Conservation (phyloP, 306 rosid genomes). For the Cucurbita ficifolia region DNA sequence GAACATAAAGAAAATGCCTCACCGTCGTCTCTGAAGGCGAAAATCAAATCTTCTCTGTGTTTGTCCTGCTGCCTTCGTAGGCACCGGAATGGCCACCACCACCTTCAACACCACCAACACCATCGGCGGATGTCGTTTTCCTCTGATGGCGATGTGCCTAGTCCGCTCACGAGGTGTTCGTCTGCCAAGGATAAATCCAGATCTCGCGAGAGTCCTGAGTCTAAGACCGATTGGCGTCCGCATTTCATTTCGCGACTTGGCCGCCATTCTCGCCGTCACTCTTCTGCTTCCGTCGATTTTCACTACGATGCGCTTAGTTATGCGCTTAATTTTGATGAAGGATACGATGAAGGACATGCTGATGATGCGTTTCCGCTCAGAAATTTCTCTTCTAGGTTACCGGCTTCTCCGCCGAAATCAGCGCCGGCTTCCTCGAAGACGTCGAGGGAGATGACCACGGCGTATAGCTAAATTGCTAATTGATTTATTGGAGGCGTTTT, state of each 20-base stretch:
- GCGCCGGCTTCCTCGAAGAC: neutral
- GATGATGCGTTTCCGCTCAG: slow-evolving; percentile 17
- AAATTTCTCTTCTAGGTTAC: slow-evolving; percentile 44
- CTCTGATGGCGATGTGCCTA: neutral
- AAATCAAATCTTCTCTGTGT: slow-evolving; percentile 7
- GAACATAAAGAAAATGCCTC: neutral
- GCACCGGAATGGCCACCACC: neutral
- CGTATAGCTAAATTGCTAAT: neutral
- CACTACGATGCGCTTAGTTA: slow-evolving; percentile 62
- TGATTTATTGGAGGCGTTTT: neutral
- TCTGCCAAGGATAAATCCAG: slow-evolving; percentile 21
- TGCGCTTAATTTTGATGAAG: slow-evolving; percentile 51
- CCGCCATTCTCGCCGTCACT: slow-evolving; percentile 39
- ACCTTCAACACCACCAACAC: neutral
- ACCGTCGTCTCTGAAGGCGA: neutral
- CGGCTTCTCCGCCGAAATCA: slow-evolving; percentile 4
- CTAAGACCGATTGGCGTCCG: slow-evolving; percentile 26
- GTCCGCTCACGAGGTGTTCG: slow-evolving; percentile 19
- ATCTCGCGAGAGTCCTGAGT: slow-evolving; percentile 19
- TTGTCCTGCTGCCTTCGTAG: slow-evolving; percentile 1
- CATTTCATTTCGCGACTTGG: slow-evolving; percentile 33
- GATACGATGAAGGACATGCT: slow-evolving; percentile 10
- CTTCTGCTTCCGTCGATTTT: slow-evolving; percentile 43
- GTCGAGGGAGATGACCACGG: slow-evolving; percentile 4
- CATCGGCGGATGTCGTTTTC: neutral